Evolutionary conservation across 2,329 filamentous ascomycete genomes (phyloP).

Genomic region (Nemania abortiva): DNA sequence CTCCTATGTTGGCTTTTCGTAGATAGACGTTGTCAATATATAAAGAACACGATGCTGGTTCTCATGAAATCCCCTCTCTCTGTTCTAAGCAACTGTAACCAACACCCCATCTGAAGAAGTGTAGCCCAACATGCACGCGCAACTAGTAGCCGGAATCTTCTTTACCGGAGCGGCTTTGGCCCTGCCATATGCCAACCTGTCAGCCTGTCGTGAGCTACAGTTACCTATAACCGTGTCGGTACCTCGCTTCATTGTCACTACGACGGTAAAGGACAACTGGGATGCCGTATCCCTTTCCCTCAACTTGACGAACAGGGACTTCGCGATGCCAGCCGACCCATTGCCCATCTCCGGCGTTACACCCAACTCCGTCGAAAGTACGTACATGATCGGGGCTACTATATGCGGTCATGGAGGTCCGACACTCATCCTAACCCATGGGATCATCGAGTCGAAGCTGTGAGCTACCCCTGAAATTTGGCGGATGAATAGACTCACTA

Average conservation of each 20-base stretch:
- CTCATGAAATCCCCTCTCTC: background rate
- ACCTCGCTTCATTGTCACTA: conserved; percentile 46
- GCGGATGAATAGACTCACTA: background rate
- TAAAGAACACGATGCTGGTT: conserved; percentile 4
- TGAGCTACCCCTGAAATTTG: conserved; percentile 25
- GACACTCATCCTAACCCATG: conserved; percentile 48
- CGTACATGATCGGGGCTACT: conserved; percentile 47
- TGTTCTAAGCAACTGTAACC: background rate
- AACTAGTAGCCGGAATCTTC: background rate
- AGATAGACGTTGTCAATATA: background rate
- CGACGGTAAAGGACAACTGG: conserved; percentile 48
- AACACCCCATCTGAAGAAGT: background rate
- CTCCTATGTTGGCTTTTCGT: background rate
- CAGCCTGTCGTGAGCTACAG: conserved; percentile 43
- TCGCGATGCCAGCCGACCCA: conserved; percentile 39
- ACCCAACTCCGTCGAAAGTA: conserved; percentile 42
- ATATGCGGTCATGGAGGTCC: conserved; percentile 47
- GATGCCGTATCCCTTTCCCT: conserved; percentile 48
- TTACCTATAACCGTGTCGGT: conserved; percentile 48
- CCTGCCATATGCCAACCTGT: conserved; percentile 25
- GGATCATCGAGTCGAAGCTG: conserved; percentile 51
- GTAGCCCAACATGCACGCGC: conserved; percentile 6
- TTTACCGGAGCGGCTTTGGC: conserved; percentile 11
- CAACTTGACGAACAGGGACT: conserved; percentile 48
- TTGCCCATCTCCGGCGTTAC: conserved; percentile 45